Conservation (phyloP, 192 early-diverging fungal genomes). For the Haplosporangium gracile region DNA sequence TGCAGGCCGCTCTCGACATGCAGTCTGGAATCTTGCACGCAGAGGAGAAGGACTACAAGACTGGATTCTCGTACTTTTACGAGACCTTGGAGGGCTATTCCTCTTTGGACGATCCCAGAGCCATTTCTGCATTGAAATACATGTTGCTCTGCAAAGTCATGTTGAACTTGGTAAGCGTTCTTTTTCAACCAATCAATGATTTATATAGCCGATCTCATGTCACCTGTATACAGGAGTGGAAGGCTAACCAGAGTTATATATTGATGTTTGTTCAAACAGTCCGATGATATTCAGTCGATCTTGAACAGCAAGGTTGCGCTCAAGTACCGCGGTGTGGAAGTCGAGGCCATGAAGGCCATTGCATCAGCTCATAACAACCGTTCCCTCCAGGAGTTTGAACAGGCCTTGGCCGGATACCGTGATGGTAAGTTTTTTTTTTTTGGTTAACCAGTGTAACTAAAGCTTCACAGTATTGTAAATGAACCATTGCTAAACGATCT, state of each 20-base stretch:
- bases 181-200: not conserved
- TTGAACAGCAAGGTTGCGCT: constrained; percentile 93
- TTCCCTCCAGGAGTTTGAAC: constrained; percentile 96
- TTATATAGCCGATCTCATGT: not conserved
- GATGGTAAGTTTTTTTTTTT: constrained; percentile 66
- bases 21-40: constrained; percentile 98
- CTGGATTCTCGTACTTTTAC: constrained; percentile 96
- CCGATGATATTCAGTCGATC: constrained; percentile 94
- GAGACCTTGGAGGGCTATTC: constrained; percentile 97
- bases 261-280: constrained; percentile 58
- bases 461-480: no score
- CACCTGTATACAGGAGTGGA: no score
- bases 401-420: constrained; percentile 87
- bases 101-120: constrained; percentile 88
- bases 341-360: constrained; percentile 95
- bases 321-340: constrained; percentile 87
- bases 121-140: constrained; percentile 94
- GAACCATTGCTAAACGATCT: not conserved
- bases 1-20: constrained; percentile 97
- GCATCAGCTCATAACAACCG: constrained; percentile 97
- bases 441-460: not conserved
- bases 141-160: constrained; percentile 99
- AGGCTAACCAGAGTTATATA: not conserved
- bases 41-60: constrained; percentile 99
- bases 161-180: constrained; percentile 84